These are phyloP conservation scores for Kluyveromyces sp. DNA, from an alignment of 1,139 yeast species.

Conservation along the genomic window DNA sequence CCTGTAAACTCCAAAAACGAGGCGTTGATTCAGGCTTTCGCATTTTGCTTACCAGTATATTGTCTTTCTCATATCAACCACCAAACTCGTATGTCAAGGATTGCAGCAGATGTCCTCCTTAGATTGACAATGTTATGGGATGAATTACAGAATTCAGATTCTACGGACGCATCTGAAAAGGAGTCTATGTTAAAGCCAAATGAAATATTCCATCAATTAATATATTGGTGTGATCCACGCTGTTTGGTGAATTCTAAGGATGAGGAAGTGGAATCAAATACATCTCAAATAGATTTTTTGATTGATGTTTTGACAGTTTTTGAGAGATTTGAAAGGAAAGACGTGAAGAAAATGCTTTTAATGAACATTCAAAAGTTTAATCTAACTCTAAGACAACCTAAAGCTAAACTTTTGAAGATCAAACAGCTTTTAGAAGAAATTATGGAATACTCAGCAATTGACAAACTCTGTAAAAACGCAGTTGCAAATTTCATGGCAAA, in stretches of 20 bases:
- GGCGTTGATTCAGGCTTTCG: conserved; percentile 68
- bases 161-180: conserved; percentile 26
- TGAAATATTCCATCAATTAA: conserved; percentile 63
- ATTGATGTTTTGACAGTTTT: conserved; percentile 46
- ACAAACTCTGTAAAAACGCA: conserved; percentile 39
- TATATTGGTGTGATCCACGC: conserved; percentile 82
- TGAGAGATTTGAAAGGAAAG: conserved; percentile 43
- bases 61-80: conserved; percentile 72
- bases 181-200: conserved; percentile 42
- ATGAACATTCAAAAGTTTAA: conserved; percentile 45
- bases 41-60: conserved; percentile 87
- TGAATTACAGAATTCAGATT: conserved; percentile 32
- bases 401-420: conserved; percentile 21
- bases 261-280: conserved; percentile 36
- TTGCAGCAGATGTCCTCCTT: conserved; percentile 60
- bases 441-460: conserved; percentile 29
- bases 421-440: conserved; percentile 26
- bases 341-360: conserved; percentile 49
- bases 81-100: conserved; percentile 57
- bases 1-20: conserved; percentile 57
- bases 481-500: conserved; percentile 38
- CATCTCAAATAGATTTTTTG: conserved; percentile 53
- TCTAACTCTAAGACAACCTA: conserved; percentile 31
- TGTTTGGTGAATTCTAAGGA: conserved; percentile 50
- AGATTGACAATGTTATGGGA: conserved; percentile 39